Evolutionary conservation across 1,139 yeast genomes (phyloP), one percentile per base, ranked within the genome.

Genomic region (Tardiomyces depauwii): DNA sequence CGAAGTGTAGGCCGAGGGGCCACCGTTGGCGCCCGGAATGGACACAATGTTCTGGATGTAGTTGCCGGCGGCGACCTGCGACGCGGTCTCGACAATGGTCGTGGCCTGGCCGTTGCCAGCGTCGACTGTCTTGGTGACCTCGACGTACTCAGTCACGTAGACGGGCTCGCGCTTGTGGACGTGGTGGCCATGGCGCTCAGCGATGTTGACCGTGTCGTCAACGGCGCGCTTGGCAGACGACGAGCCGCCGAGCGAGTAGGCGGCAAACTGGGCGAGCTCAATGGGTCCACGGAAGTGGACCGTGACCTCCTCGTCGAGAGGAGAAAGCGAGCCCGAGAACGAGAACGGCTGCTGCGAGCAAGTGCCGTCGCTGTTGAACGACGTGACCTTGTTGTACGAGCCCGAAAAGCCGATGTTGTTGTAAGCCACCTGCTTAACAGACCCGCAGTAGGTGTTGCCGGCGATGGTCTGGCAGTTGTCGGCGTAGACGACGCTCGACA

Each of bases 261-360:
- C 86, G 55, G 88, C 96, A 61, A 91, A 87, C 66, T 85, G 84
- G 58, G 73, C 68, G 61, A 89, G 75, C 49, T 76, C 72, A 55
- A 91, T 65, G 32, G 97, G 98, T 48, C 97, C 98, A 68, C 97
- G 80, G 73, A 89, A 86, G 66, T 89, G 97, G 48, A 91, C 85
- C 16, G 95, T 81, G 45, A 89, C 70, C 64, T 87, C 96, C 67
- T 87, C 95, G 66, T 87, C 79, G 51, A 89, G 70, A 32, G 97
- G 97, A 43, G 95, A 70, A 60, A 86, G 70, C 25, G 78, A 51
- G 44, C 97, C 97, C 14, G 83, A 74, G 67, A 87, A 84, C 10
- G 75, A 53, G 18, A 67, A 67, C 14, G 76, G 57, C 18, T 67
- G 58, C 46, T 76, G 73, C 16, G 78, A 62, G 64, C 94, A 79